Evolutionary conservation across 1,284 basidiomycete genomes (phyloP), one percentile per base, ranked within the genome.

Genomic region (Stereum hirsutum): DNA sequence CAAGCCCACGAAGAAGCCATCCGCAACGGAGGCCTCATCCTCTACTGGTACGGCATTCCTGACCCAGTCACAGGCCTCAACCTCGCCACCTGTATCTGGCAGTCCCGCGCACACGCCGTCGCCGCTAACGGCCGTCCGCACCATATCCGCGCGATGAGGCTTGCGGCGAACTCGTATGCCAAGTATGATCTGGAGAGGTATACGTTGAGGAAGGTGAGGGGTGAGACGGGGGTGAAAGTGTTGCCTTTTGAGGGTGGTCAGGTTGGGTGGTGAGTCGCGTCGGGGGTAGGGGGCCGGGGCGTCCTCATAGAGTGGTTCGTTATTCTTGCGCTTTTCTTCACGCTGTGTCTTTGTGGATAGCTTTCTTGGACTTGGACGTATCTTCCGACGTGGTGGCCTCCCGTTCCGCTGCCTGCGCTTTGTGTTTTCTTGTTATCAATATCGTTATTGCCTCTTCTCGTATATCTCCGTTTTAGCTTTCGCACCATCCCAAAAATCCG

Each of bases 21-120:
- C 20, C 69, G 69, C 28, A 89, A 88, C 49, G 90, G 90, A 51
- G 90, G 90, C 20, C 66, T 89, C 24, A 74, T 89, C 42, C 65
- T 88, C 53, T 94, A 94, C 59, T 93, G 91, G 90, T 93, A 91
- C 54, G 91, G 90, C 19, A 74, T 83, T n/a, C 91, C 91, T 1
- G 71, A 90, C 53, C 68, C 69, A 37, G 56, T 66, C 17, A 83
- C 81, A 0, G 83, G 89, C 0, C 70, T 88, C 61, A 95, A 95
- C 59, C 78, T 94, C 41, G 90, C 92, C 2, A 94, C 91, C n/a
- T 95, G 92, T 65, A 85, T 95, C 39, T 96, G 92, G 92, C 86
- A 90, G 61, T 89, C 84, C 31, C 78, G 89, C 4, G 73, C 74
- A 49, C 85, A 90, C 51, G 92, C 92, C 1, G 64, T 81, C 27